Conservation (phyloP, 1,284 basidiomycete species). For the Trametes sp. region DNA sequence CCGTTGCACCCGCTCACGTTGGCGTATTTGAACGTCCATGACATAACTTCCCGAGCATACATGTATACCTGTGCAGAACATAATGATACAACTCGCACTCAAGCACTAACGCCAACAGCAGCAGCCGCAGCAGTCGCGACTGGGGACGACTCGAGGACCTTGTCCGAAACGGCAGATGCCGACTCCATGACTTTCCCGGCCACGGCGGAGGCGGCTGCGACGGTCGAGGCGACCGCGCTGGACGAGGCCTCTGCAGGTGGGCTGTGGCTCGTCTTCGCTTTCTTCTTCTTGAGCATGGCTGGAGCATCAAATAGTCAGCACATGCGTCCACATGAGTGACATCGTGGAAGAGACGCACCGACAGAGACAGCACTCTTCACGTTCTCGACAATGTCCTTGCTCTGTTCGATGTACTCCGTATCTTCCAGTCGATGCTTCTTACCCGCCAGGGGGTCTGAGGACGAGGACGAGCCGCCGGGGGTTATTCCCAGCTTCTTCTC, state of each 20-base stretch:
- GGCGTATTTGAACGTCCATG: too few relatives aligned
- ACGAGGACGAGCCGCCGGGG: constrained; percentile 40
- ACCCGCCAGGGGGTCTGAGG: constrained; percentile 64
- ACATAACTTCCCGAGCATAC: constrained; percentile 16
- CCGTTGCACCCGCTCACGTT: too few relatives aligned
- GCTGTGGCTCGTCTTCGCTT: constrained; percentile 63
- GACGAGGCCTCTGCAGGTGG: constrained; percentile 36
- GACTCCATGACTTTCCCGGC: constrained; percentile 26
- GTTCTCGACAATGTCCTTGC: constrained; percentile 89
- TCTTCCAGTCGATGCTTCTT: constrained; percentile 94
- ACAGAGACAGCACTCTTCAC: constrained; percentile 91
- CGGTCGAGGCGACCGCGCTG: constrained; percentile 26
- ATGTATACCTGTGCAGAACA: constrained; percentile 7
- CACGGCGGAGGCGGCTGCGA: constrained; percentile 30
- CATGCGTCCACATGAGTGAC: too few relatives aligned
- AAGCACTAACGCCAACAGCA: constrained; percentile 29
- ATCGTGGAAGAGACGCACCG: too few relatives aligned
- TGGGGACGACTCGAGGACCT: constrained; percentile 30
- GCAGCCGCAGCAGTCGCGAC: constrained; percentile 26
- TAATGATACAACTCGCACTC: constrained; percentile 20
- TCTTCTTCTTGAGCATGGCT: constrained; percentile 89
- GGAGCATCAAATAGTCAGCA: too few relatives aligned
- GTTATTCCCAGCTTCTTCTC: constrained; percentile 83
- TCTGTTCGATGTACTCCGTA: constrained; percentile 92
- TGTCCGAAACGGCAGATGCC: constrained; percentile 23